A percentile compares a stretch with the other conserved stretches of the same genome.
Conservation (phyloP, 495 filamentous ascomycete genomes). For the Xylaria sp. region DNA sequence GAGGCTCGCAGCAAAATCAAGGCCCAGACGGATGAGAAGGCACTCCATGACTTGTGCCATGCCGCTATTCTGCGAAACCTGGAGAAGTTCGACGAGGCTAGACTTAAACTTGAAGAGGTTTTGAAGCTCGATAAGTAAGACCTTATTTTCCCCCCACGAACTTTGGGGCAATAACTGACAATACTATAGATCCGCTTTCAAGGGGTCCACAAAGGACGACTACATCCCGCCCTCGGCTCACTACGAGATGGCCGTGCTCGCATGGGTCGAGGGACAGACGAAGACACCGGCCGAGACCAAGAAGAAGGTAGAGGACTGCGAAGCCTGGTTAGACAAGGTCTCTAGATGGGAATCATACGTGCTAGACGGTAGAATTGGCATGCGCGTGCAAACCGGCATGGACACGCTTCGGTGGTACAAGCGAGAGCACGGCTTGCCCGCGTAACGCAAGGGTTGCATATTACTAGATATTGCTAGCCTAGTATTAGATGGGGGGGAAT, state of each 20-base stretch:
- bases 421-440: constrained; percentile 48
- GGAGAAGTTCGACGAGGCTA: constrained; percentile 67
- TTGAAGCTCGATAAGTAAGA: constrained; percentile 64
- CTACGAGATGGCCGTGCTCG: constrained; percentile 86
- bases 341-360: constrained; percentile 85
- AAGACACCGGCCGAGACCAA: constrained; percentile 29
- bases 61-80: constrained; percentile 72
- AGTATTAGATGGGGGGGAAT: background rate
- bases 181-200: constrained; percentile 64
- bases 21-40: constrained; percentile 80
- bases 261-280: constrained; percentile 68
- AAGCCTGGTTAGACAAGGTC: constrained; percentile 76
- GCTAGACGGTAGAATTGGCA: constrained; percentile 82
- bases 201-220: constrained; percentile 76
- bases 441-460: background rate
- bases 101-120: constrained; percentile 66
- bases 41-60: constrained; percentile 68
- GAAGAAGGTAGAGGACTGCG: constrained; percentile 65
- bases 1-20: constrained; percentile 64
- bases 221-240: constrained; percentile 81
- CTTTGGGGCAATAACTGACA: background rate
- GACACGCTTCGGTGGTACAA: constrained; percentile 78
- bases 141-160: background rate
- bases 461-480: background rate
- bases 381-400: constrained; percentile 81